Base-by-base conservation (phyloP, 73 alveolate species). In the Stentor roeselii region DNA sequence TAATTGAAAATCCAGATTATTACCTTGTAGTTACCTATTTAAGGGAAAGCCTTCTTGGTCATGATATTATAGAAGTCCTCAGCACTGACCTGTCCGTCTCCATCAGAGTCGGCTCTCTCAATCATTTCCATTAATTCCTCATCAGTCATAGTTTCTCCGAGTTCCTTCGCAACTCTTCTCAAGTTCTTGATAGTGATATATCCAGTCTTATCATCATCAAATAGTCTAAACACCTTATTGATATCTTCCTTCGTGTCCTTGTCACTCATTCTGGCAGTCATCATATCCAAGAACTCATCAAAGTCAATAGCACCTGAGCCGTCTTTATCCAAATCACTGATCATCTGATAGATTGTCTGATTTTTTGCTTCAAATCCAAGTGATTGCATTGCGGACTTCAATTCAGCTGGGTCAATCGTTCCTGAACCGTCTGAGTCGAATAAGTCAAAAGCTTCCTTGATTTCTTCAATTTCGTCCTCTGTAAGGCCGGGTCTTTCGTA, bases 391-490 rank as follows among this genome's bases (percentile, higher is more conserved):
- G 97, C 95, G 21, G 89, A 97, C 82, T 95, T 96, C 37, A 96
- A 94, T 90, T 91, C 99, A 87, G 92, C 92, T 38, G 98, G 96
- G 82, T 97, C 99, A 76, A 97, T 95, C 82, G 91, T 89, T 83
- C 92, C 90, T 40, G 93, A 87, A 75, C 92, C 96, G 35, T 93
- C 92, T 31, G 93, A 85, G 74, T 93, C 98, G 82, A 93, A 93
- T 37, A 93, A 87, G 50, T 93, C 89, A 76, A 93, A 93, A 0
- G 97, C 97, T 78, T 92, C 97, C 85, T 88, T 93, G 15, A 93
- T 91, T 82, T 93, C 98, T 42, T 86, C 87, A n/a, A 93, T 14
- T 76, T 92, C 86, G 39, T 93, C 97, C 78, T 92, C 97, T 31
- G 98, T 90, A 39, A 93, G 90, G 21, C 96, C 98, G 3, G 96